Base-by-base conservation (phyloP, 306 rosid genomes). In the Acacia crassicarpa region DNA sequence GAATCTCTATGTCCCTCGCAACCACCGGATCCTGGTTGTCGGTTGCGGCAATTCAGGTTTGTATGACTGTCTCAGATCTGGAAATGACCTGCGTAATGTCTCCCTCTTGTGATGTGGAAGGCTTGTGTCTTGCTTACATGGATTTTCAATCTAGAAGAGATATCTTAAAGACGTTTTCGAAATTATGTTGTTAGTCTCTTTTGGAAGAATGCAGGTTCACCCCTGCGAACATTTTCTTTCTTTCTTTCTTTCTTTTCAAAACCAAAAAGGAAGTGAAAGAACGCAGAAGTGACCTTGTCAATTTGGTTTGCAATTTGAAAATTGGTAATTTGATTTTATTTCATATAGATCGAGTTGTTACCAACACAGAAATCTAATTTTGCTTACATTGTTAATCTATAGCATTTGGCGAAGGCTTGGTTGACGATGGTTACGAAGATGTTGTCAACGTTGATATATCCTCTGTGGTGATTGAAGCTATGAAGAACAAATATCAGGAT, bases 21-120 rank as follows among this genome's bases (percentile, higher is more conserved):
- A 17, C 53, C 77, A 74, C 40, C 87, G 84, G 72, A 62, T 89
- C 83, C 97, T 94, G 74, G 88, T 91, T 54, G 92, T 89, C 74
- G 98, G 98, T 85, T 94, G 89, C 72, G 98, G 98, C 66, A 94
- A 92, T 85, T 92, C 98, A 72, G 92, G 98, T 85, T 61, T 32
- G 27, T 84, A 74, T 32, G 22, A 67, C 68, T 58, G 32, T 35
- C 38, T 73, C 49, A 73, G 76, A 78, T 84, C 82, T 69, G 67
- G 51, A 44, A 46, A 70, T 53, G 17, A 48, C 33, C 16, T 32
- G 4, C 17, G 44, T 49, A 16, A 54, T 75, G 54, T 43, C 9
- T n/a, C 4, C 41, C 41, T n/a, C 2, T 76, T 13, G 20, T 59
- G 56, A 58, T 74, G 70, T 56, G 38, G 20, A 71, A 40, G 27